Base-by-base conservation (phyloP, 176 grass and related monocot species). In the Oryza brachyantha region DNA sequence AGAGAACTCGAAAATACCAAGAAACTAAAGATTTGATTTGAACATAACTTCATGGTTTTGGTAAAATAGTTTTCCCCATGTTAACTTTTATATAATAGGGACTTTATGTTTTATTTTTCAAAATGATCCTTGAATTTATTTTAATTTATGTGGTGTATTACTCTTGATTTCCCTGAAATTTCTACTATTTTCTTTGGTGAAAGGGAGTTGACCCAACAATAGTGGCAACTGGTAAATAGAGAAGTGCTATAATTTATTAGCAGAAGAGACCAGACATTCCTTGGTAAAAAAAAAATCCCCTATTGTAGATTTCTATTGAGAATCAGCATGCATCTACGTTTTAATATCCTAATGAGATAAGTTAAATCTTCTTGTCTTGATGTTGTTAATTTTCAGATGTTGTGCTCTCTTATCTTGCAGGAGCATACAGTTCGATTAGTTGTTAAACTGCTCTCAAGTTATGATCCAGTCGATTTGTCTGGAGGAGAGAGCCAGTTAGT, bases 391-490 rank as follows among this genome's bases (percentile, higher is more conserved):
- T n/a, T 58, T 59, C 64, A 68, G 16, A 81, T 21, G 13, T 8
- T 68, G 10, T 80, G 52, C 17, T 80, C 67, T 93, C 46, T 66
- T 81, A 16, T 68, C 24, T 85, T 86, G 75, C 78, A 99, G 96
- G 96, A 99, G 64, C 83, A 89, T 81, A 89, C 92, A 61, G 92
- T 99, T 80, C 79, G 86, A 40, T 87, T 95, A 78, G 96, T 95
- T 67, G 87, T 90, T 67, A 95, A 95, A 69, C 86, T 99, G 74
- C 86, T 99, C 22, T 99, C 92, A 54, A 92, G 90, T 36, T 83
- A 83, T 82, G 79, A 81, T 86, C 78, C 92, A 68, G 64, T 64
- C n/a, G 85, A 93, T 89, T 87, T 65, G 72, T 82, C 92, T 81
- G 85, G 81, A 61, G 84, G 43, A 27, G 90, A 90, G 36, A 91